A percentile compares a stretch with the other conserved stretches of the same genome.
These are phyloP conservation scores for Myxozyma neotropica DNA, from an alignment of 805 yeast species.

Conservation along the genomic window DNA sequence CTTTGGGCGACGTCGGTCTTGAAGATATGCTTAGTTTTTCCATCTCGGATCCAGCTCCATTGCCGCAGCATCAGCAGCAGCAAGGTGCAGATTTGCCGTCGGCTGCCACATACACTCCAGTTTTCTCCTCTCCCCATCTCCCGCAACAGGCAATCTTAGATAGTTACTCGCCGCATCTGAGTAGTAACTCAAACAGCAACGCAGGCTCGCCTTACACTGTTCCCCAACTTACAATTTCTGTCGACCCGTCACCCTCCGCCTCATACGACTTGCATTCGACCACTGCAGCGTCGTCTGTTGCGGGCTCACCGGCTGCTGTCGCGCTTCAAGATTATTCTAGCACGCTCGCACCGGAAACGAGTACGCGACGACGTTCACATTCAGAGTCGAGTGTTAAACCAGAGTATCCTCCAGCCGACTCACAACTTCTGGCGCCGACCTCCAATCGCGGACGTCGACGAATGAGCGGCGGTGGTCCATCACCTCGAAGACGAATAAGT, in stretches of 20 bases:
- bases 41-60: conserved; percentile 8
- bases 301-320: neutral
- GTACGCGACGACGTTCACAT: conserved; percentile 22
- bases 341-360: too few relatives aligned
- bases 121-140: neutral
- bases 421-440: neutral
- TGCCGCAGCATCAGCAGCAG: neutral
- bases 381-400: conserved; percentile 23
- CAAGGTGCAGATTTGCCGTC: neutral
- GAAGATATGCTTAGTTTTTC: conserved; percentile 22
- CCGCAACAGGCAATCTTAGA: neutral
- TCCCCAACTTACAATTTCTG: conserved; percentile 13
- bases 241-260: neutral
- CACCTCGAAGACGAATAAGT: conserved; percentile 1
- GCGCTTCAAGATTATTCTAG: neutral
- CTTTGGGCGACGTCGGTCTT: conserved; percentile 12
- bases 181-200: conserved; percentile 2
- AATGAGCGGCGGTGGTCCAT: conserved; percentile 6
- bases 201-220: conserved; percentile 3
- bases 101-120: neutral
- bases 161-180: conserved; percentile 3
- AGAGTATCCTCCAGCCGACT: neutral
- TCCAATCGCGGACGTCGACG: neutral
- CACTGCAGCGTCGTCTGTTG: neutral
- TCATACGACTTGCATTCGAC: neutral